These are phyloP conservation scores for Peronospora belbahrii DNA, from an alignment of 352 stramenopile species.

Conservation along the genomic window DNA sequence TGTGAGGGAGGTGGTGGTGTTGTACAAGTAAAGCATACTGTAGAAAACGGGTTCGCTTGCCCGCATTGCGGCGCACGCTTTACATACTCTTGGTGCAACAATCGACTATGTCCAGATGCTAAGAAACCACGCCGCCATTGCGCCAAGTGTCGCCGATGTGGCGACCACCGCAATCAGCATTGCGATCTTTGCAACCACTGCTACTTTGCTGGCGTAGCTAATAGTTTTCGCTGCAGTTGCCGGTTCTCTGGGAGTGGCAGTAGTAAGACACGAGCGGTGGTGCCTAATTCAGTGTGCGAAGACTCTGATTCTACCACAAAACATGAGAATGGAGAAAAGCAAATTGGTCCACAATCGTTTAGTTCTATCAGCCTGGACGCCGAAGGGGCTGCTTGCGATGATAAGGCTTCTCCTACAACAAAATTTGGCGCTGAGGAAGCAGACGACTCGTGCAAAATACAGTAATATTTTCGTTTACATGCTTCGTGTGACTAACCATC, in stretches of 20 bases:
- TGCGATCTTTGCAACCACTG: conserved; percentile 78
- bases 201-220: conserved; percentile 79
- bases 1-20: conserved; percentile 36
- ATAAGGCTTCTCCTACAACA: conserved; percentile 24
- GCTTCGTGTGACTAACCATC: no score
- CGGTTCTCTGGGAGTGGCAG: conserved; percentile 29
- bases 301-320: conserved; percentile 9
- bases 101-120: conserved; percentile 59
- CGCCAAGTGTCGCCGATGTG: conserved; percentile 67
- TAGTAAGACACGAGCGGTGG: conserved; percentile 42
- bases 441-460: conserved; percentile 58
- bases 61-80: conserved; percentile 48
- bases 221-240: conserved; percentile 78
- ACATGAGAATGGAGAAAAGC: conserved; percentile 3
- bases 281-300: conserved; percentile 31
- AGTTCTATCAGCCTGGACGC: conserved; percentile 5
- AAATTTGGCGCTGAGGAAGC: conserved; percentile 34
- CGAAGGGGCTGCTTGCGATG: conserved; percentile 15
- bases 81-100: conserved; percentile 80
- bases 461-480: conserved; percentile 26
- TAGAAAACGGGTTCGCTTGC: conserved; percentile 56
- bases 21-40: conserved; percentile 59
- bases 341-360: conserved; percentile 10
- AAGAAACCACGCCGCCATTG: conserved; percentile 80
- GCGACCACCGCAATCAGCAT: conserved; percentile 74